These are phyloP conservation scores for Tricholoma matsutake DNA, from an alignment of 768 basidiomycete species.

Conservation along the genomic window DNA sequence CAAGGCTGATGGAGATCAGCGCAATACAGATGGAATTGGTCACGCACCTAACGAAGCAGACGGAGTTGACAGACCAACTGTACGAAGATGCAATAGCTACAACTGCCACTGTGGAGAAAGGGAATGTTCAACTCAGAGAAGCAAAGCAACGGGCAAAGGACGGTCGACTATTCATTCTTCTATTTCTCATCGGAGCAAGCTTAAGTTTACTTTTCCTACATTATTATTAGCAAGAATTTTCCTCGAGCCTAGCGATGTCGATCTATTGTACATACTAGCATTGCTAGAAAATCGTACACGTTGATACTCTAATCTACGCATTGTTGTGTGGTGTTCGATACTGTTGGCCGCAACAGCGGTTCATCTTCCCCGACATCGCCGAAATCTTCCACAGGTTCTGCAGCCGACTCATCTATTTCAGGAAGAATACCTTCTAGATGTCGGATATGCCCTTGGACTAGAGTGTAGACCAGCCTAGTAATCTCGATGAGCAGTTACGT, in stretches of 20 bases:
- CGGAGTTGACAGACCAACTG: conserved; percentile 88
- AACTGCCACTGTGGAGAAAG: conserved; percentile 81
- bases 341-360: conserved; percentile 45
- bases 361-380: conserved; percentile 44
- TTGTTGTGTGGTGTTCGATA: background rate
- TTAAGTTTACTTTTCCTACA: conserved; percentile 91
- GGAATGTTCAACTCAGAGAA: conserved; percentile 87
- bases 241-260: background rate
- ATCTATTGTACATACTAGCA: background rate
- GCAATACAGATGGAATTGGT: conserved; percentile 91
- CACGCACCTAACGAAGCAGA: conserved; percentile 82
- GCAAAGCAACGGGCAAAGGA: conserved; percentile 86
- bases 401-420: conserved; percentile 51
- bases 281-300: background rate
- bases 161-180: conserved; percentile 81
- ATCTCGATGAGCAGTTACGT: conserved; percentile 7
- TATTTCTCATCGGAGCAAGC: conserved; percentile 91
- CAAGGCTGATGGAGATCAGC: conserved; percentile 89
- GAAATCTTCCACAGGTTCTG: conserved; percentile 57
- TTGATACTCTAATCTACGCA: background rate
- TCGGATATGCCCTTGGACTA: conserved; percentile 60
- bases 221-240: conserved; percentile 56
- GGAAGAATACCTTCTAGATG: conserved; percentile 46
- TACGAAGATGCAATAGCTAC: conserved; percentile 93
- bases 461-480: conserved; percentile 60